Percentiles rank a stretch among this genome's conserved stretches.
phyloP scores from a whole-genome alignment of 768 basidiomycete genomes.

The Termitomyces sp. region DNA sequence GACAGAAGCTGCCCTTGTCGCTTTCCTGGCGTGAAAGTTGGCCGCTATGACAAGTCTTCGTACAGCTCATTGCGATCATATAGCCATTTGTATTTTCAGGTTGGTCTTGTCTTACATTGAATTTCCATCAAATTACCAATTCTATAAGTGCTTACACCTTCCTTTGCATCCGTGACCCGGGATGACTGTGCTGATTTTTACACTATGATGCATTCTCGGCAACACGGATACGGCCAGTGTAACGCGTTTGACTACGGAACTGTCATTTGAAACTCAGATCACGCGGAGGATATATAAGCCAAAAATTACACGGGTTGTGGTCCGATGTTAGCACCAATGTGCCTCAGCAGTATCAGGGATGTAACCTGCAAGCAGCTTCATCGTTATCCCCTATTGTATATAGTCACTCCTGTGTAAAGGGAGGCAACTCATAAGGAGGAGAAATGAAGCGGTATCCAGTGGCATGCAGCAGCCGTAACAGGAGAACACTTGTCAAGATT shows the following conservation, averaged over 20 bases:
- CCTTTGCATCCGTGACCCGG: no score
- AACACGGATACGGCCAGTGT: neutral
- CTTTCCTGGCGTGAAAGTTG: neutral
- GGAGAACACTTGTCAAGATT: neutral
- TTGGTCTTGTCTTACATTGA: neutral
- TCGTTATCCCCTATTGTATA: neutral
- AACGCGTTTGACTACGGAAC: neutral
- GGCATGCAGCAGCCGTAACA: neutral
- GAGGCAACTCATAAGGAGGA: neutral
- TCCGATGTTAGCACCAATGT: neutral
- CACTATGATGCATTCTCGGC: neutral
- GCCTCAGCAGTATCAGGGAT: neutral
- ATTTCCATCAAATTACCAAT: neutral
- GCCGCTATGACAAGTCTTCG: neutral
- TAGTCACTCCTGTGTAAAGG: neutral
- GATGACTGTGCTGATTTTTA: neutral
- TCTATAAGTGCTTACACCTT: neutral
- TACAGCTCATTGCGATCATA: neutral
- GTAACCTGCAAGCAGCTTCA: neutral
- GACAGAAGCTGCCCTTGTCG: neutral
- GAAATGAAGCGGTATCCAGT: neutral
- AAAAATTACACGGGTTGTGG: neutral
- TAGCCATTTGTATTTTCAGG: neutral
- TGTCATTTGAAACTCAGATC: neutral
- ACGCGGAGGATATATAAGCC: neutral